Conservation (phyloP, 2,329 filamentous ascomycete species). For the Ilyonectria mors-panacis region DNA sequence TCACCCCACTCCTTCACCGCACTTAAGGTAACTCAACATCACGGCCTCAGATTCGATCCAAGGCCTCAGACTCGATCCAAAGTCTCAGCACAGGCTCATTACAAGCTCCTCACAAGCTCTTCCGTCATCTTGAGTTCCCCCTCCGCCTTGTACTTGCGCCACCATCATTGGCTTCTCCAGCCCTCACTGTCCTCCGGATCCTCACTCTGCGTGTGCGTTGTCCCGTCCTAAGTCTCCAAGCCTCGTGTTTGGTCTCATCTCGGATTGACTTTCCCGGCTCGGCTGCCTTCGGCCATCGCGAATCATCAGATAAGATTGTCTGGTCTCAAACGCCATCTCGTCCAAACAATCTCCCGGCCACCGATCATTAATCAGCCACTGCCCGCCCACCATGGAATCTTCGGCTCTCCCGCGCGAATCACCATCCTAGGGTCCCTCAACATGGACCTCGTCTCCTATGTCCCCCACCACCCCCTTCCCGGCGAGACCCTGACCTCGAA, state of each 20-base stretch:
- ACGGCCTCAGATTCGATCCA: background rate
- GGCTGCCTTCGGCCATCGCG: background rate
- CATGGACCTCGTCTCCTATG: conserved; percentile 91
- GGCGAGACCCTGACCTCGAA: conserved; percentile 90
- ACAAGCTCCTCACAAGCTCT: background rate
- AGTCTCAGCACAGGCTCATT: background rate
- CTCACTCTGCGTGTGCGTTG: background rate
- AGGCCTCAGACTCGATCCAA: background rate
- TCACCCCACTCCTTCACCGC: conserved; percentile 33
- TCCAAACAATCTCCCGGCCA: background rate
- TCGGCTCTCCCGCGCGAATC: conserved; percentile 65
- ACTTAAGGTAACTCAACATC: conserved; percentile 24
- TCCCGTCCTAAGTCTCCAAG: background rate
- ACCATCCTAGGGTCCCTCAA: conserved; percentile 94
- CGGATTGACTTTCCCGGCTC: background rate
- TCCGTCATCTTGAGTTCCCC: background rate
- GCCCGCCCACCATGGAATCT: conserved; percentile 38
- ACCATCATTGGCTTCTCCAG: conserved; percentile 6
- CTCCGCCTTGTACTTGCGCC: background rate
- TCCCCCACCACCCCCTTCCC: conserved; percentile 83
- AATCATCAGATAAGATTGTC: conserved; percentile 14
- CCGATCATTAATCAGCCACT: conserved; percentile 9
- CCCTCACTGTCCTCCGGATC: background rate
- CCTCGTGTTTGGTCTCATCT: background rate
- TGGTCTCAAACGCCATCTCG: background rate